A percentile compares a stretch with the other conserved stretches of the same genome.
phyloP scores from a whole-genome alignment of 192 early-diverging fungal genomes.

The Physocladia obscura region DNA sequence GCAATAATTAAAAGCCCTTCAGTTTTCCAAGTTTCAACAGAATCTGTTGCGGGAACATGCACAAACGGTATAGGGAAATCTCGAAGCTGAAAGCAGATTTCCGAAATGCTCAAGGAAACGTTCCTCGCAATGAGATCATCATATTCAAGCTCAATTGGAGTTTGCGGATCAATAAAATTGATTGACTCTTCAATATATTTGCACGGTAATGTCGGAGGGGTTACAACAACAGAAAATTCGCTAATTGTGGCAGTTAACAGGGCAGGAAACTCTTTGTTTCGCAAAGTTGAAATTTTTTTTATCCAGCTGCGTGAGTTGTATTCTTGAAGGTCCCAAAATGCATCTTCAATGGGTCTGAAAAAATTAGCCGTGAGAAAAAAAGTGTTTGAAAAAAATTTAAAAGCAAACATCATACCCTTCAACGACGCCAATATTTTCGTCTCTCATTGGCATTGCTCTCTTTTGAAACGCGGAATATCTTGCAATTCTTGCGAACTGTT shows the following conservation, averaged over 20 bases:
- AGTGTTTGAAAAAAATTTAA: neutral
- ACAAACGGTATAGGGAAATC: slow-evolving; percentile 47
- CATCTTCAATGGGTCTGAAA: slow-evolving; percentile 34
- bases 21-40: slow-evolving; percentile 35
- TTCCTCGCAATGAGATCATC: slow-evolving; percentile 48
- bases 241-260: slow-evolving; percentile 28
- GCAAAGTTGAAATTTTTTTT: slow-evolving; percentile 1
- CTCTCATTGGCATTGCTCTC: slow-evolving; percentile 36
- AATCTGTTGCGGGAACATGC: slow-evolving; percentile 22
- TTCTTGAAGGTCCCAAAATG: slow-evolving; percentile 52
- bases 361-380: neutral
- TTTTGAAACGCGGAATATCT: slow-evolving; percentile 53
- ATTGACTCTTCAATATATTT: slow-evolving; percentile 45
- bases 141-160: slow-evolving; percentile 43
- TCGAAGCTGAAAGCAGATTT: slow-evolving; percentile 33
- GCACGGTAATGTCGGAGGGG: slow-evolving; percentile 28
- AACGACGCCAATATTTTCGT: slow-evolving; percentile 3
- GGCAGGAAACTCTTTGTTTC: slow-evolving; percentile 12
- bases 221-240: slow-evolving; percentile 19
- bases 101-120: slow-evolving; percentile 27
- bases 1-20: slow-evolving; percentile 53
- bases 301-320: slow-evolving; percentile 52
- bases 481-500: slow-evolving; percentile 40
- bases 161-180: slow-evolving; percentile 45
- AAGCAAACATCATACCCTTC: too few relatives aligned